Percentiles rank a stretch among this genome's conserved stretches.
These are phyloP conservation scores for Beauveria medogensis DNA, from an alignment of 2,329 filamentous ascomycete genomes.

Conservation along the genomic window DNA sequence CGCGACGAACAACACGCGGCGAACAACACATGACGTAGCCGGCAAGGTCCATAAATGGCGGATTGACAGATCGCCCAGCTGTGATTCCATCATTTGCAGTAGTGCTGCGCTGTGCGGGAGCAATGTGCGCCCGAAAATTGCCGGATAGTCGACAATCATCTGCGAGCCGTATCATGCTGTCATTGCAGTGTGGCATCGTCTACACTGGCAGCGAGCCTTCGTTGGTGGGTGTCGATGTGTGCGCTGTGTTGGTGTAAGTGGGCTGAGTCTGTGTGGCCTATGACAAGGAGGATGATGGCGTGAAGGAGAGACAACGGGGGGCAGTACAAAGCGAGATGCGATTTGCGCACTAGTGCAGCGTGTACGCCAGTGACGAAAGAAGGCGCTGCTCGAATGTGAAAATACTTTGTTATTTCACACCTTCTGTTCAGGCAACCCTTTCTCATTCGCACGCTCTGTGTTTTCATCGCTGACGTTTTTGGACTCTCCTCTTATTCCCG, in stretches of 20 bases:
- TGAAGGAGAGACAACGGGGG: too few relatives aligned
- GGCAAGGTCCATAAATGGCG: too few relatives aligned
- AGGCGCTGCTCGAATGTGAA: background rate
- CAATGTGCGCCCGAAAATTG: background rate
- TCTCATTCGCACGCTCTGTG: too few relatives aligned
- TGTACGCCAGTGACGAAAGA: background rate
- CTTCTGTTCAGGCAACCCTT: too few relatives aligned
- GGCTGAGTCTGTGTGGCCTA: background rate
- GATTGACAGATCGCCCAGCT: too few relatives aligned
- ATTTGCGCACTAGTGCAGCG: background rate
- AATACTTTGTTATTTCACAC: too few relatives aligned
- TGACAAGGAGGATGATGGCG: background rate
- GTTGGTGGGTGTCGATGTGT: background rate
- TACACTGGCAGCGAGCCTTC: background rate
- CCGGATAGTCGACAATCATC: background rate
- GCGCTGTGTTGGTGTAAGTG: constrained; percentile 3
- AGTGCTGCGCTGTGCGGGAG: background rate
- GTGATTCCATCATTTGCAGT: background rate
- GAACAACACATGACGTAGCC: too few relatives aligned
- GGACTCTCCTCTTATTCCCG: too few relatives aligned
- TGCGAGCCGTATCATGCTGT: background rate
- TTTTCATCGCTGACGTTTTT: too few relatives aligned
- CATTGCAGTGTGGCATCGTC: background rate
- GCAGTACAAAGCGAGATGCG: background rate
- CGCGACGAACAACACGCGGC: too few relatives aligned